Evolutionary conservation across 2,329 filamentous ascomycete genomes (phyloP).

Genomic region (Trichoderma simmonsii): DNA sequence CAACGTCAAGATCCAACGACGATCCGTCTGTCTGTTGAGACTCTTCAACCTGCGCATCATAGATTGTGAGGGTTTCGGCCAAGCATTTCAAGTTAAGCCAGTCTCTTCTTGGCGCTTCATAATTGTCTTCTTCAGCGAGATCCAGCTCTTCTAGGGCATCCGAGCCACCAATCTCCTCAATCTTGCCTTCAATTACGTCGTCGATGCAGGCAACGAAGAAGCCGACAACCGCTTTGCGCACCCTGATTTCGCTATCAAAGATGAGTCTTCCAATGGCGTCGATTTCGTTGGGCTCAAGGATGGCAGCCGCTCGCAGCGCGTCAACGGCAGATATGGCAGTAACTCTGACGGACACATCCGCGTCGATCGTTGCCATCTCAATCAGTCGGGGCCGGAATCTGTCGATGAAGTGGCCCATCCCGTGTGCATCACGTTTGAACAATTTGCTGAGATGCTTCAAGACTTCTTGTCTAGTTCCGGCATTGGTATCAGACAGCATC

Average conservation of each 20-base stretch:
- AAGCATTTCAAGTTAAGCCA: slow-evolving; percentile 94
- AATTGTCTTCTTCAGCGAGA: slow-evolving; percentile 70
- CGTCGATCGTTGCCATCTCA: slow-evolving; percentile 87
- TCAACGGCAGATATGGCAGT: slow-evolving; percentile 79
- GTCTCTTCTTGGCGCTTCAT: slow-evolving; percentile 69
- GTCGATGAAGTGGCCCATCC: slow-evolving; percentile 89
- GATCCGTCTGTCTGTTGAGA: slow-evolving; percentile 47
- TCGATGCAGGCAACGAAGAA: slow-evolving; percentile 90
- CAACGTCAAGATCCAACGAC: slow-evolving; percentile 46
- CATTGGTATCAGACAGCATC: slow-evolving; percentile 81
- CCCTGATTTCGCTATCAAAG: slow-evolving; percentile 79
- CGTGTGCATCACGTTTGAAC: slow-evolving; percentile 76
- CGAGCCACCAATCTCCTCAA: slow-evolving; percentile 80
- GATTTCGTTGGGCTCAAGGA: slow-evolving; percentile 88
- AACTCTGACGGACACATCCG: slow-evolving; percentile 76
- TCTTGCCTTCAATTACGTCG: slow-evolving; percentile 72
- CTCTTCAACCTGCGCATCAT: slow-evolving; percentile 68
- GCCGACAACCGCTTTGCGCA: slow-evolving; percentile 82
- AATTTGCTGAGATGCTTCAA: slow-evolving; percentile 77
- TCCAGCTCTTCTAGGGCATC: slow-evolving; percentile 75
- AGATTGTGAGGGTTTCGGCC: slow-evolving; percentile 76
- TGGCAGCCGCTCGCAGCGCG: slow-evolving; percentile 73
- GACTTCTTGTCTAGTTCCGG: slow-evolving; percentile 76
- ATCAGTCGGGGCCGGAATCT: slow-evolving; percentile 82
- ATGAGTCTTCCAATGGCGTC: slow-evolving; percentile 83